phyloP scores from a whole-genome alignment of 2,329 filamentous ascomycete species.

The Alternaria rosae region DNA sequence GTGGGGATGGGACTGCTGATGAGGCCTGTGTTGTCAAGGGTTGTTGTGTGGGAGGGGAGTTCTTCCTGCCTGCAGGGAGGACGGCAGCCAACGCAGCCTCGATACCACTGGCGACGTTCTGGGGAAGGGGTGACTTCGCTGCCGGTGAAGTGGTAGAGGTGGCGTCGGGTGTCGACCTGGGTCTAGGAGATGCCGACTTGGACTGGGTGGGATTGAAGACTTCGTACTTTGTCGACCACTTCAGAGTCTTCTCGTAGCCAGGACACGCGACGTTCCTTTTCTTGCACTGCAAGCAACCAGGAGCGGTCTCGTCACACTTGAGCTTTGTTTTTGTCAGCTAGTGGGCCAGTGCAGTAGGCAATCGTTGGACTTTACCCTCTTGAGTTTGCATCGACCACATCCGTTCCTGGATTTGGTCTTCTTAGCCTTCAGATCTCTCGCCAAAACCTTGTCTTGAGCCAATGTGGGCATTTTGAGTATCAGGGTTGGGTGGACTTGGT shows the following conservation, averaged over 20 bases:
- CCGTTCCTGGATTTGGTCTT: slow-evolving; percentile 49
- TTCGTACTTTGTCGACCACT: slow-evolving; percentile 60
- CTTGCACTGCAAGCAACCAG: slow-evolving; percentile 54
- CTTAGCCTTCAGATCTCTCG: slow-evolving; percentile 40
- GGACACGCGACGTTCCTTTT: slow-evolving; percentile 55
- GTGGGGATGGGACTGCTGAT: slow-evolving; percentile 27
- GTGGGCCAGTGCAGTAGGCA: neutral
- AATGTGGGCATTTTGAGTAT: slow-evolving; percentile 40
- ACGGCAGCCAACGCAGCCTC: slow-evolving; percentile 47
- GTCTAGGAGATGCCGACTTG: slow-evolving; percentile 27
- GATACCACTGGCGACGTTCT: slow-evolving; percentile 44
- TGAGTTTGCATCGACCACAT: slow-evolving; percentile 46
- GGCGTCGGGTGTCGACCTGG: slow-evolving; percentile 14
- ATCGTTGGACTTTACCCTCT: slow-evolving; percentile 34
- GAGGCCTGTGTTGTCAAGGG: slow-evolving; percentile 23
- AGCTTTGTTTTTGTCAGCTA: slow-evolving; percentile 40
- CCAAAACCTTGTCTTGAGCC: slow-evolving; percentile 33
- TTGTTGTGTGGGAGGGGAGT: slow-evolving; percentile 17
- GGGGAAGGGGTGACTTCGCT: slow-evolving; percentile 27
- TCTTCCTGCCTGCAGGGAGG: slow-evolving; percentile 41
- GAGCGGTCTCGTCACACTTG: slow-evolving; percentile 56
- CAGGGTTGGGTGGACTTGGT: slow-evolving; percentile 7
- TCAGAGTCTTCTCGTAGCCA: slow-evolving; percentile 56
- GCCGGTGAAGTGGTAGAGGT: slow-evolving; percentile 13
- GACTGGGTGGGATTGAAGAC: slow-evolving; percentile 49